Evolutionary conservation across 371 early-diverging fungal genomes (phyloP), one percentile per base, ranked within the genome.

Genomic region (Parasitella parasitica): DNA sequence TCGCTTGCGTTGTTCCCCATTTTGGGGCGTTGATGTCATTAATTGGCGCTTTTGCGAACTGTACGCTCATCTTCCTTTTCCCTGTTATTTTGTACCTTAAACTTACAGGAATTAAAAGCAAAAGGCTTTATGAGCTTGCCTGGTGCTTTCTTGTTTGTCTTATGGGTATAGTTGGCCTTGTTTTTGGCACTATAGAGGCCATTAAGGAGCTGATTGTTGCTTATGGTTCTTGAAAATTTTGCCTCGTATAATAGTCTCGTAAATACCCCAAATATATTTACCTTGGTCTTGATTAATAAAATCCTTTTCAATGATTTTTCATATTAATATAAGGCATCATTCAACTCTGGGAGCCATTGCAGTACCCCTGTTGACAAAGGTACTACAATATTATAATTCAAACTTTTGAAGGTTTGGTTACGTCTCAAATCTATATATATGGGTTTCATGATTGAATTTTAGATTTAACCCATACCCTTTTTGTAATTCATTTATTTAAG

Each of bases 21-120:
- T 93, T 95, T 72, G 86, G 86, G 37, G 85, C 88, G 64, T 80
- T 93, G 51, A 91, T 94, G 90, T 84, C 91, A 9, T 72, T 95
- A n/a, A 67, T 95, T 30, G 96, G 96, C 22, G 89, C 94, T 3
- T 70, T 94, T 46, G 83, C 89, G 30, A 91, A 88, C 54, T 90
- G 89, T 55, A 73, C 85, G 65, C 79, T 93, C 35, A 90, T 92
- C 28, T 94, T 94, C 68, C 85, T 94, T 22, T 85, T 94, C 64
- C 96, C 96, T 3, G 82, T 93, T 16, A 60, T 89, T 20, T 92
- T 88, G 66, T 91, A 94, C 70, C 70, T 89, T 26, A 84, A 86
- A 59, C 72, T 95, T 13, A 92, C 85, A 71, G 89, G 89, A 12
- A 66, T 85, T 67, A 63, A 77, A 20, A 79, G 69, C 39, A 85